Percentiles rank a stretch among this genome's conserved stretches.
Evolutionary conservation across 2,329 filamentous ascomycete species (phyloP).

Genomic region (Cercospora citrullina): DNA sequence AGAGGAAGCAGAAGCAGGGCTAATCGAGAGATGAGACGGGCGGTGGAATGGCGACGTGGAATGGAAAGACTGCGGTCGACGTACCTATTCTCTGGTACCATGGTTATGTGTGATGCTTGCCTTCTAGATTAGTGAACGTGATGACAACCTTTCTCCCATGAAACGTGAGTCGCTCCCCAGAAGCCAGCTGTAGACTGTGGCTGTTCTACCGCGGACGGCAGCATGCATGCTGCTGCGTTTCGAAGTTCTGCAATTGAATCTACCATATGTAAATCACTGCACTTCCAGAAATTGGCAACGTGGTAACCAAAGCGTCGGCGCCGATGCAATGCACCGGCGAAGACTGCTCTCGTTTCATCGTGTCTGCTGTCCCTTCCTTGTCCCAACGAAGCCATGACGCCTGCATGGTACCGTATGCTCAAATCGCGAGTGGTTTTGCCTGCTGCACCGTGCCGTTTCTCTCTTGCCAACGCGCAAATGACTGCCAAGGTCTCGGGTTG

Average conservation of each 20-base stretch:
- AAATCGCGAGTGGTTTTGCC: neutral
- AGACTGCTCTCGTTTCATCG: neutral
- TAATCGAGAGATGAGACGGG: neutral
- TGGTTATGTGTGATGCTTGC: neutral
- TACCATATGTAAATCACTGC: no score
- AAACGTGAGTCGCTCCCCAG: no score
- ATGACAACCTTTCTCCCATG: neutral
- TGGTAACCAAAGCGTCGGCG: no score
- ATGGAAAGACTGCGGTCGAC: neutral
- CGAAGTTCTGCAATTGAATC: neutral
- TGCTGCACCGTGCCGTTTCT: neutral
- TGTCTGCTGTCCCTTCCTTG: neutral
- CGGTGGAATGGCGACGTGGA: neutral
- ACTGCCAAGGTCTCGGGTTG: neutral
- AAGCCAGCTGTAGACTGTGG: neutral
- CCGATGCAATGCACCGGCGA: no score
- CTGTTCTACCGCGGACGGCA: neutral
- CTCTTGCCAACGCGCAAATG: neutral
- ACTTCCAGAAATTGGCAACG: no score
- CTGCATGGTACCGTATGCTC: neutral
- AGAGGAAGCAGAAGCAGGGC: conserved; percentile 32
- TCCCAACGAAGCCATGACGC: neutral
- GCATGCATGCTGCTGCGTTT: neutral
- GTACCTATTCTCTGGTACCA: neutral
- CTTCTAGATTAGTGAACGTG: neutral